Evolutionary conservation across 208 protist species (phyloP), one percentile per base, ranked within the genome.

Genomic region (Endotrypanum monterogeii): DNA sequence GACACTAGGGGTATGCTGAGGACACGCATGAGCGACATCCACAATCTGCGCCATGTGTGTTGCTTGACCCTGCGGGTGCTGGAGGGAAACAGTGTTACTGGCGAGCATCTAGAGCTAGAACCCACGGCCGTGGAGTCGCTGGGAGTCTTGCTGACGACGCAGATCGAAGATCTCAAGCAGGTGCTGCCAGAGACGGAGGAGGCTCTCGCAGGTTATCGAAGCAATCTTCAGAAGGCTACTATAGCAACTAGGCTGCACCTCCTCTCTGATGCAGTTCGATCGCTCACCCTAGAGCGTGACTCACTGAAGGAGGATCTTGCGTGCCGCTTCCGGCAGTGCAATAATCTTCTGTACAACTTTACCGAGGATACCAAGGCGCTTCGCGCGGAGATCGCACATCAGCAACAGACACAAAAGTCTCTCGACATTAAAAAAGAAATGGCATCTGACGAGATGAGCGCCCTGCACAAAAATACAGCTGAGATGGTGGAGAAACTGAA

Each of bases 171-270:
- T 11, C 83, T 95, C 23, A 70, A 87, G 61, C 81, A 83, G 44
- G 77, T 82, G 3, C 56, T 95, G 23, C 54, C 76, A 48, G 80
- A 92, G 37, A 60, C 91, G 39, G 89, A 87, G 63, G 76, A 71
- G 46, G 77, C 67, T 0, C 69, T 89, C 37, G 72, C 76, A 7
- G 35, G 52, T 30, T 73, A 71, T 32, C 67, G 76, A 20, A 39
- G 61, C 32, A 55, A 57, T 69, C 44, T 81, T 3, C 48, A 71
- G 9, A 71, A 80, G 28, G 37, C 71, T 32, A 74, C 73, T 3
- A 67, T 94, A 48, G 79, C 82, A 50, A 80, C 71, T 2, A 77
- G 73, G 5, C 80, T 94, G 12, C 73, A 76, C 20, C 48, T 78
- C 2, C 79, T 94, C 12, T 65, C 79, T 11, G 74, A 70, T 11